Conservation (phyloP, 2,329 filamentous ascomycete genomes). For the Pseudogymnoascus sp. region DNA sequence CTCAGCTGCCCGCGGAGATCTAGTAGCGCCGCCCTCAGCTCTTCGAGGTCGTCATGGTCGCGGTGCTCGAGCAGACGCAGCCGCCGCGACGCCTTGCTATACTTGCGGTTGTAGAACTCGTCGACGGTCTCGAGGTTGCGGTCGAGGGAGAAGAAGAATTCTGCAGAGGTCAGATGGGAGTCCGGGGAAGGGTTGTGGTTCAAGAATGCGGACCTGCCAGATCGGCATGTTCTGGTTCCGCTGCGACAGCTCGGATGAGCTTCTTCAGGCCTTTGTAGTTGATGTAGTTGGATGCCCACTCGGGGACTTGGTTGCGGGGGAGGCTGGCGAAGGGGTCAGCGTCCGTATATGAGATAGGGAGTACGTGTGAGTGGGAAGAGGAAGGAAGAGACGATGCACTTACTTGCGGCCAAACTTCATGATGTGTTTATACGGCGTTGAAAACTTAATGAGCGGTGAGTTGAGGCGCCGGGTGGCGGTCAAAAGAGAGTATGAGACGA, state of each 20-base stretch:
- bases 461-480: conserved; percentile 3
- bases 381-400: conserved; percentile 23
- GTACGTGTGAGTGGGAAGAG: conserved; percentile 6
- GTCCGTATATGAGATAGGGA: background rate
- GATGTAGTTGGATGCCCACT: conserved; percentile 78
- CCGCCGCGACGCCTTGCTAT: conserved; percentile 72
- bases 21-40: conserved; percentile 80
- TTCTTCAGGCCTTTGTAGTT: conserved; percentile 92
- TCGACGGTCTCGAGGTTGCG: conserved; percentile 96
- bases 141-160: conserved; percentile 94
- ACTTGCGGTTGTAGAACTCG: conserved; percentile 94
- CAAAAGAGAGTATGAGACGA: background rate
- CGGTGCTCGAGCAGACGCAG: conserved; percentile 72
- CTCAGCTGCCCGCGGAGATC: conserved; percentile 80
- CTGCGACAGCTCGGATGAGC: conserved; percentile 72
- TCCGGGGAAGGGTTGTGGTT: conserved; percentile 14
- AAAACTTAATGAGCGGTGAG: background rate
- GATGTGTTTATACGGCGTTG: conserved; percentile 17
- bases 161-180: conserved; percentile 45
- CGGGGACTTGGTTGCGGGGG: conserved; percentile 74
- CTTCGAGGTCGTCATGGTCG: conserved; percentile 82
- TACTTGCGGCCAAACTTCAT: conserved; percentile 60
- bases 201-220: conserved; percentile 65
- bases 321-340: conserved; percentile 39
- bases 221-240: conserved; percentile 60